Conservation (phyloP, 2,329 filamentous ascomycete genomes). For the Cladophialophora bantiana region DNA sequence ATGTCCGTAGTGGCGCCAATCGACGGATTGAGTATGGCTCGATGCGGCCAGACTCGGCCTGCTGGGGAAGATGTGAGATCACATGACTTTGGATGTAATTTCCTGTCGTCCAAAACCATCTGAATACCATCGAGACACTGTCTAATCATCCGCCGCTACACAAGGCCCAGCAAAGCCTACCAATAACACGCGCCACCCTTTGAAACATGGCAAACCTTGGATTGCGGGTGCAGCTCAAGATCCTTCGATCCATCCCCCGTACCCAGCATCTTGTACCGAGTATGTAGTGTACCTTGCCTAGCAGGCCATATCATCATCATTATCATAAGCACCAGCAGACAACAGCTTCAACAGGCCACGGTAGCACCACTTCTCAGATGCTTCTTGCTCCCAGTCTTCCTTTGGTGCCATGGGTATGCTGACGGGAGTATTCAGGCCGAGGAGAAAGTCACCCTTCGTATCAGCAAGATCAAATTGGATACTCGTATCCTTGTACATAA, state of each 20-base stretch:
- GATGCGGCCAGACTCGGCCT: neutral
- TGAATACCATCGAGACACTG: neutral
- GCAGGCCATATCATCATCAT: neutral
- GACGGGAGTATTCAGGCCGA: neutral
- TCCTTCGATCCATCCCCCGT: neutral
- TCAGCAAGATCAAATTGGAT: neutral
- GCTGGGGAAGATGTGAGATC: neutral
- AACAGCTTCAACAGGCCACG: neutral
- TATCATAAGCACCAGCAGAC: neutral
- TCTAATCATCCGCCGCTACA: conserved; percentile 4
- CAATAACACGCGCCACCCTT: neutral
- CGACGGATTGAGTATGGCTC: conserved; percentile 2
- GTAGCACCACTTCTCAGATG: neutral
- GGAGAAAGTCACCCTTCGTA: neutral
- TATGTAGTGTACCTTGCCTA: neutral
- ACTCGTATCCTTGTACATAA: neutral
- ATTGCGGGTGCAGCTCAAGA: neutral
- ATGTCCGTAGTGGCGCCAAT: conserved; percentile 33
- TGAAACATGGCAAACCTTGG: conserved; percentile 7
- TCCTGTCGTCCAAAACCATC: neutral
- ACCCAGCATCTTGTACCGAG: too few species aligned
- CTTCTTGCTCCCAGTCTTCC: neutral
- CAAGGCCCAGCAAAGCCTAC: neutral
- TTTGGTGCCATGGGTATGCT: neutral
- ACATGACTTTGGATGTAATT: neutral